A percentile compares a stretch with the other conserved stretches of the same genome.
Evolutionary conservation across 1,139 yeast genomes (phyloP).

Genomic region (Magnusiomyces paraingens): DNA sequence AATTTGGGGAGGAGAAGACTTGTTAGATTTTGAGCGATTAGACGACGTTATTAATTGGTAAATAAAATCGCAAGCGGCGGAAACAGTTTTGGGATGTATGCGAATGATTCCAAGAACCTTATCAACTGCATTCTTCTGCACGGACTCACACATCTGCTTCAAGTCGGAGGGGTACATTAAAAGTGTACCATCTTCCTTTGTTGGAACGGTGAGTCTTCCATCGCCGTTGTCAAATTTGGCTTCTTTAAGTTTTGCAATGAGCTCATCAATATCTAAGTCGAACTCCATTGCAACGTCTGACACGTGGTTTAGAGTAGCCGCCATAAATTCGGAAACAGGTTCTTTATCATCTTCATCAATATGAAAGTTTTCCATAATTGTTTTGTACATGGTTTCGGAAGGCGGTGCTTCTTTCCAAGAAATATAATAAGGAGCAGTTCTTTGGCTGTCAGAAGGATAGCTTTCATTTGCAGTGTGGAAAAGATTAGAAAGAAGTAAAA

Average conservation of each 20-base stretch:
- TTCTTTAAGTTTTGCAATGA: neutral
- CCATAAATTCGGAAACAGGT: constrained; percentile 18
- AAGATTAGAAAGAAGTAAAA: constrained; percentile 23
- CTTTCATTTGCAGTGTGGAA: constrained; percentile 23
- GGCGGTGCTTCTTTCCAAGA: constrained; percentile 45
- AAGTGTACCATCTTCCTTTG: neutral
- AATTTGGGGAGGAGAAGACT: constrained; percentile 4
- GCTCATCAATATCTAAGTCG: constrained; percentile 3
- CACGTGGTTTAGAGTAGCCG: constrained; percentile 6
- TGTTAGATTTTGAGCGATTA: constrained; percentile 26
- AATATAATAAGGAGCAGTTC: constrained; percentile 21
- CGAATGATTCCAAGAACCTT: constrained; percentile 47
- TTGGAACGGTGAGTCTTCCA: neutral
- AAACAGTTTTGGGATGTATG: constrained; percentile 45
- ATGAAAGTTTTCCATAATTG: constrained; percentile 44
- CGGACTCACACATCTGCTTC: constrained; percentile 35
- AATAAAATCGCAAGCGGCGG: constrained; percentile 46
- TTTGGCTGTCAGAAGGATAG: constrained; percentile 6
- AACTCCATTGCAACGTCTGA: neutral
- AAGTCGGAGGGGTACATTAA: constrained; percentile 33
- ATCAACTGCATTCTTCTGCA: constrained; percentile 36
- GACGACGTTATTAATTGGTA: constrained; percentile 29
- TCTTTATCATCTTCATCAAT: constrained; percentile 37
- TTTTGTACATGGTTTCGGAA: constrained; percentile 45
- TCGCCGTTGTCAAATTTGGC: constrained; percentile 5